Conservation (phyloP, 805 yeast species). For the Yarrowia divulgata region DNA sequence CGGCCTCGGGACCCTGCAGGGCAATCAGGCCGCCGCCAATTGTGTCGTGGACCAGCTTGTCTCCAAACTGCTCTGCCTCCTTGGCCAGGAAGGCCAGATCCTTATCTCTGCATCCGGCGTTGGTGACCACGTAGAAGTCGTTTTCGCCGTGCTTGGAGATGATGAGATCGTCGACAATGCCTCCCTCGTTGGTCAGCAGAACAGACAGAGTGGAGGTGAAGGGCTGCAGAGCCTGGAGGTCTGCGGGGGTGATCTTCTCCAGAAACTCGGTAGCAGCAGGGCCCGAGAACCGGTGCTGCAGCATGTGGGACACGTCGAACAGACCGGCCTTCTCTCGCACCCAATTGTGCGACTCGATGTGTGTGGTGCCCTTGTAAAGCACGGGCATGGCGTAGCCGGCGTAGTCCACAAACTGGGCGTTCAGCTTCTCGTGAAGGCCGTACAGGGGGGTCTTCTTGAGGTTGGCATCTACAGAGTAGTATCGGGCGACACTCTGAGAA, state of each 20-base stretch:
- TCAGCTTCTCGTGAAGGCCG: conserved; percentile 76
- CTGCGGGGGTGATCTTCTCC: conserved; percentile 88
- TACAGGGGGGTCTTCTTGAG: conserved; percentile 73
- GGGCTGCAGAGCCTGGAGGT: conserved; percentile 62
- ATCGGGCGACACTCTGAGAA: neutral
- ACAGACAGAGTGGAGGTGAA: conserved; percentile 79
- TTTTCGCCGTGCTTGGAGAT: conserved; percentile 79
- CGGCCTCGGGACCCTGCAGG: conserved; percentile 90
- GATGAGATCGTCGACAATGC: conserved; percentile 91
- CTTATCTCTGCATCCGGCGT: conserved; percentile 91
- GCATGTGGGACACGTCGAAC: conserved; percentile 97
- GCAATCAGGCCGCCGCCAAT: conserved; percentile 81
- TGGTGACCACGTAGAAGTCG: conserved; percentile 86
- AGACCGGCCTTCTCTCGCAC: conserved; percentile 86
- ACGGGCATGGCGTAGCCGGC: conserved; percentile 98
- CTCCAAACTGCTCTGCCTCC: conserved; percentile 56
- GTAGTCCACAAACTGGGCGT: conserved; percentile 93
- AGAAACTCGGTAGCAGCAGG: conserved; percentile 69
- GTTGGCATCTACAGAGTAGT: conserved; percentile 26
- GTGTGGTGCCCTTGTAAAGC: conserved; percentile 80
- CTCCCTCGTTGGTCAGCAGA: conserved; percentile 74
- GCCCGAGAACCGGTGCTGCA: conserved; percentile 84
- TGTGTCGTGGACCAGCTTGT: conserved; percentile 49
- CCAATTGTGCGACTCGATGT: conserved; percentile 94
- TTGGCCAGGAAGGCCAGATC: conserved; percentile 70